Evolutionary conservation across 345 rosid species (phyloP).

Genomic region (Conringia planisiliqua): DNA sequence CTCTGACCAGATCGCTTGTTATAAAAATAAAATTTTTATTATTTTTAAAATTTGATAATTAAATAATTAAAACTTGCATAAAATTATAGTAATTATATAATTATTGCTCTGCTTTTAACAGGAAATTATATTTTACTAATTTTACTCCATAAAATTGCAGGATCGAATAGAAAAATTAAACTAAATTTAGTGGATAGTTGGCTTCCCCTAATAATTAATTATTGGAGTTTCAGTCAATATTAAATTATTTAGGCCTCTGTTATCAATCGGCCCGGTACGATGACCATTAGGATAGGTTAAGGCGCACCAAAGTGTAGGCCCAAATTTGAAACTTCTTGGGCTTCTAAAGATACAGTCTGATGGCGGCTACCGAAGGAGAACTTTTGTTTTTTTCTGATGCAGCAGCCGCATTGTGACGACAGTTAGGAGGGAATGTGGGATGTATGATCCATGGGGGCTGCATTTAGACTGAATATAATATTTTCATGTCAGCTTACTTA

Average conservation of each 20-base stretch:
- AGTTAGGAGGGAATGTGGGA: background rate
- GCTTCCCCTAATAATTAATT: no score
- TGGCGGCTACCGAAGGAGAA: background rate
- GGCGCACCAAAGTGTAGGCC: background rate
- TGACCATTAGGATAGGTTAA: background rate
- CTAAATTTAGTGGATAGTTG: no score
- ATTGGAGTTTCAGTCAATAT: background rate
- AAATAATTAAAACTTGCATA: no score
- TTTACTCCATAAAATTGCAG: no score
- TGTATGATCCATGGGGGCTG: background rate
- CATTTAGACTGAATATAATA: background rate
- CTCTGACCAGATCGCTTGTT: no score
- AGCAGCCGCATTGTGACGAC: background rate
- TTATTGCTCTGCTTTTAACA: no score
- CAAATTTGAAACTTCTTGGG: background rate
- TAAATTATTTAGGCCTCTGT: background rate
- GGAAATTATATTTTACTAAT: no score
- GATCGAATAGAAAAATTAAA: no score
- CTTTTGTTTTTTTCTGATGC: background rate
- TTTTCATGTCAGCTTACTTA: background rate
- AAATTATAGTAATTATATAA: no score
- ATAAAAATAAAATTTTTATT: no score
- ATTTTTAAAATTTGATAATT: no score
- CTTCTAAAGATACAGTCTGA: background rate
- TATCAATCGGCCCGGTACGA: background rate